Evolutionary conservation across 2,329 filamentous ascomycete species (phyloP), one percentile per base, ranked within the genome.

Genomic region (Coniochaeta sp.): DNA sequence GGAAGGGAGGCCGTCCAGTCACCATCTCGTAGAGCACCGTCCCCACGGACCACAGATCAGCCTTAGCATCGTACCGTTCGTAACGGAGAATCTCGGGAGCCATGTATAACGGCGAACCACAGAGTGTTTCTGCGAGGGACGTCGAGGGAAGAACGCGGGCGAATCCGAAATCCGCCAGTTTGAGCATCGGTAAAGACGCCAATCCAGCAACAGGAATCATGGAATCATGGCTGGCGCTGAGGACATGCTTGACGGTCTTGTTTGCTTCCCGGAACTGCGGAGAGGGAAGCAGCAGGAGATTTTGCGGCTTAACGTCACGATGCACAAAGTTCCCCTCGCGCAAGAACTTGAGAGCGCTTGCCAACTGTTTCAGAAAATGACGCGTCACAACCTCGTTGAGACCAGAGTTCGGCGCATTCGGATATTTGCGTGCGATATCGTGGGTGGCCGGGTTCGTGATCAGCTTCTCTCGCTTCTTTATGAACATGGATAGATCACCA

Each of bases 101-200:
- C 95, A 99, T 99, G 77, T 99, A 99, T 28, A 99, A 79, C 11
- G 95, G 95, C 14, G 95, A 98, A 19, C 95, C 95, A 73, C 95
- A 99, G 0, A 99, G 84, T 0, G 95, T 99, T 73, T 99, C 95
- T 12, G 95, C 95, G 64, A 99, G 82, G 6, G 93, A 93, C 0
- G 93, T 96, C 8, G 90, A 87, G 1, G 95, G 93, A 57, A 99
- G 78, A 60, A 96, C 91, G 60, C 95, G 87, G 60, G 95, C 95
- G 72, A 99, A 99, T n/a, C 95, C 95, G 71, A 99, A 99, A 76
- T 99, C 95, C 61, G 95, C 95, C 67, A 99, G 88, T 77, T 99
- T 99, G 62, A 99, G 84, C 89, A 98, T 96, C 5, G 95, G 95
- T 47, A 99, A 76, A 19, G 92, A 95, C 59, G 85, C 81, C 33